These are phyloP conservation scores for Globisporangium alternatum DNA, from an alignment of 352 stramenopile species.

Conservation along the genomic window DNA sequence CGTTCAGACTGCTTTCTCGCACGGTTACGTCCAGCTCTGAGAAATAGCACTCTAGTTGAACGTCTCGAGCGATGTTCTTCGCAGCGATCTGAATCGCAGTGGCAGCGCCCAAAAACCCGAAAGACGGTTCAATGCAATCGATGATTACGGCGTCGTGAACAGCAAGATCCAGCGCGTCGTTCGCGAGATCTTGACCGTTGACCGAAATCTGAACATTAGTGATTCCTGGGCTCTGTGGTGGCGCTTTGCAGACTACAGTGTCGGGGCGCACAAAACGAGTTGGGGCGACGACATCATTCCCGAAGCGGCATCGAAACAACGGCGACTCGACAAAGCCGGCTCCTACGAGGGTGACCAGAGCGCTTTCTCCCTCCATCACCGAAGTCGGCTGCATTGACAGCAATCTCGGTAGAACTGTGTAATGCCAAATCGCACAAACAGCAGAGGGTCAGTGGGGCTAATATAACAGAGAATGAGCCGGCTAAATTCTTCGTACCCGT, in stretches of 20 bases:
- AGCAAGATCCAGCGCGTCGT: slow-evolving; percentile 8
- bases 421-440: not conserved
- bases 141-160: slow-evolving; percentile 20
- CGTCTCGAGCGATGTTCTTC: slow-evolving; percentile 26
- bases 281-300: not conserved
- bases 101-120: slow-evolving; percentile 16
- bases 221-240: slow-evolving; percentile 6
- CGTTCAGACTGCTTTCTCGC: not conserved
- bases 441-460: not conserved
- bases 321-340: slow-evolving; percentile 13
- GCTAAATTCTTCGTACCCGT: not conserved
- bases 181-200: slow-evolving; percentile 41
- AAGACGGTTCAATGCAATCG: slow-evolving; percentile 21
- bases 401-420: slow-evolving; percentile 14
- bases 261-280: not conserved
- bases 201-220: slow-evolving; percentile 23
- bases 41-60: slow-evolving; percentile 24
- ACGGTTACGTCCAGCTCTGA: slow-evolving; percentile 7
- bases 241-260: slow-evolving; percentile 1
- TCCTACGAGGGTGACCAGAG: not conserved
- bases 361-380: slow-evolving; percentile 1
- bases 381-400: slow-evolving; percentile 6
- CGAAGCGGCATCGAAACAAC: slow-evolving; percentile 14
- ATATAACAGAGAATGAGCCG: not conserved
- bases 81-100: slow-evolving; percentile 22